Evolutionary conservation across 192 early-diverging fungal genomes (phyloP).

Genomic region (Glomus cerebriforme): DNA sequence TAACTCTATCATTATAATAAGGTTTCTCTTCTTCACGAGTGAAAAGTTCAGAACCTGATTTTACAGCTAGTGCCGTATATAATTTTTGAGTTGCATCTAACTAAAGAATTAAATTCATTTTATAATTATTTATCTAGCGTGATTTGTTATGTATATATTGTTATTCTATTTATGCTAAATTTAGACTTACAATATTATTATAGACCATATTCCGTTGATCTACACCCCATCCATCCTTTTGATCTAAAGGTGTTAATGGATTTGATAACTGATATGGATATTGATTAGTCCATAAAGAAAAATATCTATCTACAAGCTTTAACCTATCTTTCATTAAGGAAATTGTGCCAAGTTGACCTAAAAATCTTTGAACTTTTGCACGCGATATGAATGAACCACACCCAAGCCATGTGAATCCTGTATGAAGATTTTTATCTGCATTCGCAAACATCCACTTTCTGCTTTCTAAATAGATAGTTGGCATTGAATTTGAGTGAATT

Average conservation of each 20-base stretch:
- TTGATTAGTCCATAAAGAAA: slow-evolving; percentile 63
- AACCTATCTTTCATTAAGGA: slow-evolving; percentile 51
- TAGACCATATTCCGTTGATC: slow-evolving; percentile 54
- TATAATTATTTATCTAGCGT: too few species aligned
- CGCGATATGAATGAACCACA: slow-evolving; percentile 54
- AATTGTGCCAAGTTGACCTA: slow-evolving; percentile 53
- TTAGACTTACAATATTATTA: slow-evolving; percentile 43
- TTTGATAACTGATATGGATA: slow-evolving; percentile 59
- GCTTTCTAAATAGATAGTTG: slow-evolving; percentile 50
- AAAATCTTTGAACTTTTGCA: slow-evolving; percentile 49
- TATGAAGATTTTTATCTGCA: slow-evolving; percentile 52
- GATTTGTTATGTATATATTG: too few species aligned
- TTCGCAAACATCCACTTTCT: slow-evolving; percentile 57
- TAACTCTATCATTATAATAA: slow-evolving; percentile 44
- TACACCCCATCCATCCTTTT: slow-evolving; percentile 48
- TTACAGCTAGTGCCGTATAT: slow-evolving; percentile 44
- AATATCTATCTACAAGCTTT: slow-evolving; percentile 53
- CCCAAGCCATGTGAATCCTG: slow-evolving; percentile 56
- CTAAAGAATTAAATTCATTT: slow-evolving; percentile 33
- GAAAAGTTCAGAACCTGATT: slow-evolving; percentile 51
- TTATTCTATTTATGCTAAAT: neutral
- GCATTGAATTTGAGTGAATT: slow-evolving; percentile 56
- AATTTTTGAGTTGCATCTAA: slow-evolving; percentile 54
- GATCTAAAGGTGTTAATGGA: slow-evolving; percentile 45
- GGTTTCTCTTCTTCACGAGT: slow-evolving; percentile 47